These are phyloP conservation scores for Globisporangium okanoganense DNA, from an alignment of 352 stramenopile genomes.

Conservation along the genomic window DNA sequence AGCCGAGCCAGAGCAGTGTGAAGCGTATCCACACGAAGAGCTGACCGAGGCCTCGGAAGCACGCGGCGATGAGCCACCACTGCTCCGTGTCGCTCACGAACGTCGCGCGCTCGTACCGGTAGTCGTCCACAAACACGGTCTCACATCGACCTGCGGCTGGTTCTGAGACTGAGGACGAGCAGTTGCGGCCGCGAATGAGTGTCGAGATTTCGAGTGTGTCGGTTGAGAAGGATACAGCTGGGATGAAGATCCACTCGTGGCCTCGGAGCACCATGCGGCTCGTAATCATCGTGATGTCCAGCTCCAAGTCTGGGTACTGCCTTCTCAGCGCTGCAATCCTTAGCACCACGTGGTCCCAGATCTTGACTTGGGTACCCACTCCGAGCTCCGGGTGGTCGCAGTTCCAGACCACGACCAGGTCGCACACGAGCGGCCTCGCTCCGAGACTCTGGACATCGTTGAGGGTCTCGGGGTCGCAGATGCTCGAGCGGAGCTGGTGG, in stretches of 20 bases:
- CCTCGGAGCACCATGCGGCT: conserved; percentile 15
- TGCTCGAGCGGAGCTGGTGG: conserved; percentile 12
- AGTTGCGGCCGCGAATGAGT: conserved; percentile 24
- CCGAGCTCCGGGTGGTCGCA: conserved; percentile 21
- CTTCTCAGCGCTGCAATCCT: conserved; percentile 19
- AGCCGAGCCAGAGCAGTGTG: conserved; percentile 19
- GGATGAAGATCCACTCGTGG: conserved; percentile 9
- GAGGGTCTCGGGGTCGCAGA: conserved; percentile 17
- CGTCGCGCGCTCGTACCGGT: conserved; percentile 45
- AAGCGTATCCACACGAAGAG: conserved; percentile 42
- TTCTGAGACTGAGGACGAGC: not conserved
- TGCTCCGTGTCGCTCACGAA: conserved; percentile 32
- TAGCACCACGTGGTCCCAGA: conserved; percentile 31
- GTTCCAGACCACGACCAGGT: conserved; percentile 18
- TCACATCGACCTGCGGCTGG: not conserved
- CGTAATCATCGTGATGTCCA: conserved; percentile 26
- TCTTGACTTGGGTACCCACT: conserved; percentile 10
- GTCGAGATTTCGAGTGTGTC: conserved; percentile 30
- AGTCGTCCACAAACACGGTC: conserved; percentile 35
- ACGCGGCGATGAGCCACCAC: conserved; percentile 21
- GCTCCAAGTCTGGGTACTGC: conserved; percentile 22
- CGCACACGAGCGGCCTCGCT: not conserved
- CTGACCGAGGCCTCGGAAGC: conserved; percentile 30
- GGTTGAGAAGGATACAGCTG: not conserved
- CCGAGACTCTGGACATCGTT: not conserved